phyloP scores from a whole-genome alignment of 768 basidiomycete genomes.

The Suillus variegatus region DNA sequence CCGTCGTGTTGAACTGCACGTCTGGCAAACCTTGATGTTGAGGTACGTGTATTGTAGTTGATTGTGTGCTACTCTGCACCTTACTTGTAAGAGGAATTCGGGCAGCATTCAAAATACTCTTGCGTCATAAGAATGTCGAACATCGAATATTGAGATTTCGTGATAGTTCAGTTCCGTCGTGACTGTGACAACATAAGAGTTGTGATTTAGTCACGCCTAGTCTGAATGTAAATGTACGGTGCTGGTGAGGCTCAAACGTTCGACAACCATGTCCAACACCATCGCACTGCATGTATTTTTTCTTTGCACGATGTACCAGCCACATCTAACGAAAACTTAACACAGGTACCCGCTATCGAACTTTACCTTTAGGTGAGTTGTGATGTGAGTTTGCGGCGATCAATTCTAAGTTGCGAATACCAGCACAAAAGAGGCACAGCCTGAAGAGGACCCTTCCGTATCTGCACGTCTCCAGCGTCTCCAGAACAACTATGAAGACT shows the following conservation, averaged over 20 bases:
- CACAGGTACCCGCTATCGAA: slow-evolving; percentile 82
- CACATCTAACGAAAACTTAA: slow-evolving; percentile 7
- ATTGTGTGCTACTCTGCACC: too few species aligned
- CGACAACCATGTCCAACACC: slow-evolving; percentile 49
- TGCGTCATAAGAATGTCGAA: not conserved
- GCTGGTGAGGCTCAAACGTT: slow-evolving; percentile 17
- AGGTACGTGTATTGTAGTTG: too few species aligned
- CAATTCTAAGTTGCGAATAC: not conserved
- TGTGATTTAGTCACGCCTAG: slow-evolving; percentile 18
- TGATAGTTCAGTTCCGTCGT: not conserved
- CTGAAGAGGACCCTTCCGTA: slow-evolving; percentile 96
- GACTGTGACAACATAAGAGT: not conserved
- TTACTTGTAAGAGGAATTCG: not conserved
- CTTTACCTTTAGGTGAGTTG: slow-evolving; percentile 81
- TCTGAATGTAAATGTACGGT: not conserved
- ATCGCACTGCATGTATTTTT: slow-evolving; percentile 44
- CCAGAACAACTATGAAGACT: slow-evolving; percentile 96
- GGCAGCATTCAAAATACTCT: too few species aligned
- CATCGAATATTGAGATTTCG: not conserved
- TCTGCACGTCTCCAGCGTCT: slow-evolving; percentile 91
- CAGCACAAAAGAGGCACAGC: slow-evolving; percentile 95
- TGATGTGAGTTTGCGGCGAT: slow-evolving; percentile 2
- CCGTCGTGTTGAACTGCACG: too few species aligned
- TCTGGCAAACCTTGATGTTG: too few species aligned
- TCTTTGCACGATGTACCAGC: not conserved